A percentile compares a stretch with the other conserved stretches of the same genome.
Evolutionary conservation across 768 basidiomycete species (phyloP).

Genomic region (Lactarius hatsudake): DNA sequence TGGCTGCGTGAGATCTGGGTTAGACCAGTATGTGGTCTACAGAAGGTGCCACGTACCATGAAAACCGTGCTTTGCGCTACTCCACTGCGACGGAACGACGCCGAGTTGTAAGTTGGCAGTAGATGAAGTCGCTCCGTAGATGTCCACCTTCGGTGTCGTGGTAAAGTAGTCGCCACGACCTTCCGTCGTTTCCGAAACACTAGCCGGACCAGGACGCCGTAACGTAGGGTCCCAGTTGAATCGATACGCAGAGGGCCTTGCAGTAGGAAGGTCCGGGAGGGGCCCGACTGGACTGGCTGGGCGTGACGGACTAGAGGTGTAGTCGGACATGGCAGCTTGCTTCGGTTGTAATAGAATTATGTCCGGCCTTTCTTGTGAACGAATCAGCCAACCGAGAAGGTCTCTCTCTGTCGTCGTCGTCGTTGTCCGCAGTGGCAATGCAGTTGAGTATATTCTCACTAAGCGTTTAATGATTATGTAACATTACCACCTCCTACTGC

Average conservation of each 20-base stretch:
- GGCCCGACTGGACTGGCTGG: constrained; percentile 53
- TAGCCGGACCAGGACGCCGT: constrained; percentile 61
- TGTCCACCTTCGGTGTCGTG: constrained; percentile 43
- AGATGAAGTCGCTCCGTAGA: constrained; percentile 45
- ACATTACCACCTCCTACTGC: neutral
- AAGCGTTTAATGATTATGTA: neutral
- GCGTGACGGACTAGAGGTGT: constrained; percentile 53
- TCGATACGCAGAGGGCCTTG: constrained; percentile 53
- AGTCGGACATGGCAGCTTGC: constrained; percentile 38
- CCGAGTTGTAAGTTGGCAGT: constrained; percentile 46
- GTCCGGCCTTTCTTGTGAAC: neutral
- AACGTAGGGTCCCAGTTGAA: constrained; percentile 72
- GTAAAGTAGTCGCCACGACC: constrained; percentile 58
- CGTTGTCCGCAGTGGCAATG: neutral
- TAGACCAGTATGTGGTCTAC: neutral
- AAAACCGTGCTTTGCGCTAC: constrained; percentile 81
- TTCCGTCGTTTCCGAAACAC: constrained; percentile 70
- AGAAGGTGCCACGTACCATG: constrained; percentile 56
- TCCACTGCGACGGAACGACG: constrained; percentile 65
- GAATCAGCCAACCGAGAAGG: neutral
- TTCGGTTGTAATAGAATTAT: neutral
- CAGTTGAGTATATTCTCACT: neutral
- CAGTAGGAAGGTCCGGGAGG: constrained; percentile 43
- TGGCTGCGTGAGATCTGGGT: constrained; percentile 51
- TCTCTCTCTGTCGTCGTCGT: constrained; percentile 1